Conservation (phyloP, 2,329 filamentous ascomycete genomes). For the Fusarium temperatum region DNA sequence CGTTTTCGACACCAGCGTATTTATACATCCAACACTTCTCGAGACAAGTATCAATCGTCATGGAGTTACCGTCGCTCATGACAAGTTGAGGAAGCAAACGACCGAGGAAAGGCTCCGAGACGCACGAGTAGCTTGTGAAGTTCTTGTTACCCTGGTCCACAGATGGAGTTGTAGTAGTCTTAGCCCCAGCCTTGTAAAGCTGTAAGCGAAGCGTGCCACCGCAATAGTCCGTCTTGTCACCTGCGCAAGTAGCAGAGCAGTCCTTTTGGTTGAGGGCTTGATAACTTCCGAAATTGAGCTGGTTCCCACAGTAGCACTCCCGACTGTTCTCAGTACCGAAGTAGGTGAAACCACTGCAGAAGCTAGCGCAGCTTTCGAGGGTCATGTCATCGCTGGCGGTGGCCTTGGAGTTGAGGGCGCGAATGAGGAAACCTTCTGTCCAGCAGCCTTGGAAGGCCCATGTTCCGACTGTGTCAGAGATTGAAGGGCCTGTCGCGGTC, state of each 20-base stretch:
- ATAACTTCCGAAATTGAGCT: constrained; percentile 41
- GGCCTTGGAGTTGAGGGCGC: constrained; percentile 44
- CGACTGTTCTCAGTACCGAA: constrained; percentile 50
- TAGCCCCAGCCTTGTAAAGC: constrained; percentile 43
- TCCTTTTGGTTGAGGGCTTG: constrained; percentile 44
- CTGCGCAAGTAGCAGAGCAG: constrained; percentile 47
- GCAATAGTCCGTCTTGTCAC: constrained; percentile 47
- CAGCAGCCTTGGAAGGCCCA: constrained; percentile 51
- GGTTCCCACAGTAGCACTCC: constrained; percentile 53
- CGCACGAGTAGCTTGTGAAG: constrained; percentile 51
- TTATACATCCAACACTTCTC: constrained; percentile 47
- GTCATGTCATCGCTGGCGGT: constrained; percentile 48
- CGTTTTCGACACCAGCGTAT: constrained; percentile 51
- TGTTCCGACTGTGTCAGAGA: constrained; percentile 37
- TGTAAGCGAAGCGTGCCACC: constrained; percentile 47
- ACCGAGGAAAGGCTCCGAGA: constrained; percentile 46
- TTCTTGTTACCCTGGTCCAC: constrained; percentile 48
- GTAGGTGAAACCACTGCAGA: constrained; percentile 44
- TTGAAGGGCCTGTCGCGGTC: constrained; percentile 37
- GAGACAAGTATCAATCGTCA: constrained; percentile 49
- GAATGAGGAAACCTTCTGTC: constrained; percentile 45
- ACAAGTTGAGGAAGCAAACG: constrained; percentile 45
- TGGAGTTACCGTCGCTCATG: constrained; percentile 43
- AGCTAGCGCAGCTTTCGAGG: constrained; percentile 46
- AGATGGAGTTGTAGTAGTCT: constrained; percentile 27